Percentiles rank a stretch among this genome's conserved stretches.
These are phyloP conservation scores for Pilasporangium apinafurcum DNA, from an alignment of 352 stramenopile genomes.

Conservation along the genomic window DNA sequence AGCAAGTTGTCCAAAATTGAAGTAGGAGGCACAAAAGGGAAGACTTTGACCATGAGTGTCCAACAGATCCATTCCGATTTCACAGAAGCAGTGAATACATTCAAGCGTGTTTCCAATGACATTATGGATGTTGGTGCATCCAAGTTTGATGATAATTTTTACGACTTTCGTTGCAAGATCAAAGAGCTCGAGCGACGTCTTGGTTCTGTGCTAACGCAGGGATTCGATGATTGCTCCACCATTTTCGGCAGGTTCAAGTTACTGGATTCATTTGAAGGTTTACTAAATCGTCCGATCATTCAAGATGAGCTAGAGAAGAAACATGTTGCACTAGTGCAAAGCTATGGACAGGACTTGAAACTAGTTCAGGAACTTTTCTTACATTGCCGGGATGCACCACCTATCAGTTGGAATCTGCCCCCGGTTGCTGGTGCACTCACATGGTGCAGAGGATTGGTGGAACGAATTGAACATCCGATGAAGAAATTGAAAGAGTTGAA, in stretches of 20 bases:
- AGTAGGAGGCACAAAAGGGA: constrained; percentile 96
- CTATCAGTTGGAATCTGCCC: constrained; percentile 94
- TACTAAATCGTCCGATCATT: constrained; percentile 94
- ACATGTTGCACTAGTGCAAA: constrained; percentile 94
- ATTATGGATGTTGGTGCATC: constrained; percentile 97
- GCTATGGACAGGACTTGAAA: constrained; percentile 95
- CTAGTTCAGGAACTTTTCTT: constrained; percentile 97
- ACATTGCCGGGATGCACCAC: constrained; percentile 88
- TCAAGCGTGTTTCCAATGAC: constrained; percentile 96
- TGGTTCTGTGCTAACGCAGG: constrained; percentile 94
- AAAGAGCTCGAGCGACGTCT: constrained; percentile 97
- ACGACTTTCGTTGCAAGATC: constrained; percentile 95
- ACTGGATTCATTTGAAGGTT: constrained; percentile 94
- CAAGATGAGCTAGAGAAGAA: constrained; percentile 97
- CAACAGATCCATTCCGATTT: constrained; percentile 97
- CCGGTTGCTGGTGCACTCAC: constrained; percentile 93
- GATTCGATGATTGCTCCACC: constrained; percentile 96
- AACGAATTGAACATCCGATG: constrained; percentile 96
- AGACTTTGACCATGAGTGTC: constrained; percentile 90
- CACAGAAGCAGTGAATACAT: constrained; percentile 88
- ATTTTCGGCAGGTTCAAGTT: constrained; percentile 98
- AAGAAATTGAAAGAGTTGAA: constrained; percentile 95
- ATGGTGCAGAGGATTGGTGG: constrained; percentile 94
- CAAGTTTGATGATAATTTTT: constrained; percentile 98
- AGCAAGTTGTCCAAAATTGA: constrained; percentile 97